Conservation (phyloP, 2,329 filamentous ascomycete species). For the Blastomyces percursus region DNA sequence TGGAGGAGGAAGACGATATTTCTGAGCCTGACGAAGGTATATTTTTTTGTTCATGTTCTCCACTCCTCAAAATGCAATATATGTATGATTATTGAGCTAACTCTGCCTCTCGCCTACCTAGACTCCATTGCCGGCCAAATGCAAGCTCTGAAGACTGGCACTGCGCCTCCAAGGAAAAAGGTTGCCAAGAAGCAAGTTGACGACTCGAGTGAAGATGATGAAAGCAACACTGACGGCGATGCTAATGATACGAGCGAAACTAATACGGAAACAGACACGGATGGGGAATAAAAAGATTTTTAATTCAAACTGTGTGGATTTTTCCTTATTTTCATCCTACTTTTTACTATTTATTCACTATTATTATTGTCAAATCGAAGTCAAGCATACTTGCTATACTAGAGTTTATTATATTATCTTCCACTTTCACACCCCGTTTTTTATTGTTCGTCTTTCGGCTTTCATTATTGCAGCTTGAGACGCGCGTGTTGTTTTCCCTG, state of each 20-base stretch:
- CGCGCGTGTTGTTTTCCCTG: neutral
- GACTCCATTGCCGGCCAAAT: conserved; percentile 87
- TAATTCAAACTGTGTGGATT: conserved; percentile 1
- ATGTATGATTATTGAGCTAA: conserved; percentile 17
- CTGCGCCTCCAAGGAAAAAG: conserved; percentile 45
- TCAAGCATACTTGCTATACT: neutral
- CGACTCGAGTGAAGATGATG: conserved; percentile 51
- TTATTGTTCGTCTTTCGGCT: neutral
- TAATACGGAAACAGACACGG: conserved; percentile 66
- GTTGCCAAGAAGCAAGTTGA: conserved; percentile 45
- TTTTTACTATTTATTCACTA: neutral
- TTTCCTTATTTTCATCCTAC: neutral
- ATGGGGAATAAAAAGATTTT: conserved; percentile 47
- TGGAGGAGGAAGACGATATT: conserved; percentile 84
- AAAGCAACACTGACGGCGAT: conserved; percentile 54
- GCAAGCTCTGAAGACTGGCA: conserved; percentile 67
- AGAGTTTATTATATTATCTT: neutral
- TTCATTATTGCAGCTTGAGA: neutral
- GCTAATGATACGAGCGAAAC: conserved; percentile 47
- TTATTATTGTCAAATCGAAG: conserved; percentile 1
- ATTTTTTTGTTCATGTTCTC: conserved; percentile 24
- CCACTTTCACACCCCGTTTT: neutral
- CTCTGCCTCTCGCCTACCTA: conserved; percentile 28
- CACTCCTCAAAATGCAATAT: conserved; percentile 8
- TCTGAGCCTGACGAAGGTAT: conserved; percentile 96